Evolutionary conservation across 23 red algal species (phyloP).

Genomic region (Gracilaria domingensis): DNA sequence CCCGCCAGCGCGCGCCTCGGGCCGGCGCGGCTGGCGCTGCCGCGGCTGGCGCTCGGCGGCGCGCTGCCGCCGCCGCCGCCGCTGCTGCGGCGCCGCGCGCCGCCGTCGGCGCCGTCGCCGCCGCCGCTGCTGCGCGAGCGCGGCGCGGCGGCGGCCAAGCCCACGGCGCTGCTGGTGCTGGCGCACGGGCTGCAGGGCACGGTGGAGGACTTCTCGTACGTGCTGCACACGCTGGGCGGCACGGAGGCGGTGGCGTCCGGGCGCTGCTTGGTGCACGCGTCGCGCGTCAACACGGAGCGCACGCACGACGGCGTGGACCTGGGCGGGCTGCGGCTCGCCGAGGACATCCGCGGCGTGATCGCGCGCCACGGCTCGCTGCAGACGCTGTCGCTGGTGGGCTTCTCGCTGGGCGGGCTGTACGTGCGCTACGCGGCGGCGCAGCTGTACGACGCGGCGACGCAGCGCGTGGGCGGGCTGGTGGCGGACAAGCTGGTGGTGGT

Average conservation of each 20-base stretch:
- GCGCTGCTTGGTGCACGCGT: constrained; percentile 50
- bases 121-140: not conserved
- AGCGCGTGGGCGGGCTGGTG: constrained; percentile 39
- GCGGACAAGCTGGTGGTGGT: constrained; percentile 57
- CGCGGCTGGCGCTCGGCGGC: constrained; percentile 61
- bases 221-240: constrained; percentile 19
- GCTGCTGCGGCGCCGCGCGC: not conserved
- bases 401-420: constrained; percentile 75
- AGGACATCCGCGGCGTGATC: constrained; percentile 57
- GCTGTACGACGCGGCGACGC: constrained; percentile 33
- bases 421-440: constrained; percentile 70
- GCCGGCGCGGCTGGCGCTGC: not conserved
- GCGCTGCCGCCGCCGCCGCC: not conserved
- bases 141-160: not conserved
- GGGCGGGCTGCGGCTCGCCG: constrained; percentile 64
- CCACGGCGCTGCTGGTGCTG: constrained; percentile 54
- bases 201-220: constrained; percentile 68
- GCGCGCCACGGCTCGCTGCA: constrained; percentile 12
- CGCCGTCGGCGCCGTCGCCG: not conserved
- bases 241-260: constrained; percentile 4
- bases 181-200: constrained; percentile 79
- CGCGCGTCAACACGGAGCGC: constrained; percentile 63
- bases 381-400: constrained; percentile 73
- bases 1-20: not conserved
- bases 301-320: constrained; percentile 75